A percentile compares a stretch with the other conserved stretches of the same genome.
These are phyloP conservation scores for Calocybe gangraenosa DNA, from an alignment of 768 basidiomycete species.

Conservation along the genomic window DNA sequence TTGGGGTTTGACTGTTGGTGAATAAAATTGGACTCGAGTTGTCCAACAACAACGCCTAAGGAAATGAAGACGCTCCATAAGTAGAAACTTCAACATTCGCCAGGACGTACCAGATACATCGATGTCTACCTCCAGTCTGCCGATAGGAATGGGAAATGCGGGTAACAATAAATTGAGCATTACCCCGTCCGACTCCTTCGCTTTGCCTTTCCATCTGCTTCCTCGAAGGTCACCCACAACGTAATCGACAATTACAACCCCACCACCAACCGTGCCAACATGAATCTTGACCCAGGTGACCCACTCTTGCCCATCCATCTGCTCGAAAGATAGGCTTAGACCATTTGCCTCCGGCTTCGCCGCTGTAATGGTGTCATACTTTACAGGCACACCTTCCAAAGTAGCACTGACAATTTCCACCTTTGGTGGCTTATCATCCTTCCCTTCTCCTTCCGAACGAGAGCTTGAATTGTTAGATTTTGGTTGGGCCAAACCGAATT, in stretches of 20 bases:
- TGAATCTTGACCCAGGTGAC: constrained; percentile 62
- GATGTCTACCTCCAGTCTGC: constrained; percentile 59
- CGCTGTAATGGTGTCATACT: constrained; percentile 47
- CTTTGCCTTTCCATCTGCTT: constrained; percentile 29
- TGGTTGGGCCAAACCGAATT: constrained; percentile 65
- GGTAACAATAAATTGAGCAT: constrained; percentile 55
- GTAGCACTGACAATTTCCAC: constrained; percentile 57
- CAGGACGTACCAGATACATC: constrained; percentile 46
- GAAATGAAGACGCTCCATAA: constrained; percentile 11
- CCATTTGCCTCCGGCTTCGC: constrained; percentile 30
- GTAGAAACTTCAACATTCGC: not conserved
- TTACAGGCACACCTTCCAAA: constrained; percentile 62
- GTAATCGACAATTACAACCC: constrained; percentile 60
- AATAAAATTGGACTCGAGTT: constrained; percentile 52
- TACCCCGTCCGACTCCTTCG: constrained; percentile 25
- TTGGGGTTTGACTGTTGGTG: constrained; percentile 39
- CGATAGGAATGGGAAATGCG: constrained; percentile 68
- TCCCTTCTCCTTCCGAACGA: not conserved
- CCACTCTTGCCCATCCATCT: constrained; percentile 56
- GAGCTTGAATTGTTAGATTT: constrained; percentile 16
- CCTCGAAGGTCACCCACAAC: constrained; percentile 39
- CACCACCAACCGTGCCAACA: constrained; percentile 47
- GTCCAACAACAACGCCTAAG: constrained; percentile 38
- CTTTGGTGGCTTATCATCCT: constrained; percentile 29
- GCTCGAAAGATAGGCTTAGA: constrained; percentile 43